A percentile compares a stretch with the other conserved stretches of the same genome.
phyloP scores from a whole-genome alignment of 2,329 filamentous ascomycete genomes.

The Trichoderma koningii region DNA sequence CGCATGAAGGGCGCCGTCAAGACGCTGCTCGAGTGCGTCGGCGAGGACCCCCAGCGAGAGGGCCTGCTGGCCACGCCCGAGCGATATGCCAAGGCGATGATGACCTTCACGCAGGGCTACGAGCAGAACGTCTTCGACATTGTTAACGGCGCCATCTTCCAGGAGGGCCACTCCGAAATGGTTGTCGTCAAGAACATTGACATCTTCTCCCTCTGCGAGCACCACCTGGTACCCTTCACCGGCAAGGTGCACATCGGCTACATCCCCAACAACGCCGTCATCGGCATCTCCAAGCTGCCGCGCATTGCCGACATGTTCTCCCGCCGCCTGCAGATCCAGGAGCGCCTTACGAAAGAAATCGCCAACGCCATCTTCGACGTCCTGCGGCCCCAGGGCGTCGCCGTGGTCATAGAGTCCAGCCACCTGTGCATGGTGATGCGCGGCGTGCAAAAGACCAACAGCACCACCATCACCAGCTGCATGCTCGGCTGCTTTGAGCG shows the following conservation, averaged over 20 bases:
- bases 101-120: conserved; percentile 96
- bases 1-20: conserved; percentile 64
- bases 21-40: conserved; percentile 68
- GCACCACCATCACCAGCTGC: conserved; percentile 90
- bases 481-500: conserved; percentile 95
- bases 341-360: conserved; percentile 93
- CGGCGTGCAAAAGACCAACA: conserved; percentile 89
- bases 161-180: conserved; percentile 95
- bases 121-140: conserved; percentile 91
- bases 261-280: conserved; percentile 86
- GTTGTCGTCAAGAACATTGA: conserved; percentile 98
- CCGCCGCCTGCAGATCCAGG: conserved; percentile 90
- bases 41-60: conserved; percentile 67
- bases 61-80: conserved; percentile 71
- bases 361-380: conserved; percentile 92
- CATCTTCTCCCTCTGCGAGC: conserved; percentile 91
- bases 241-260: conserved; percentile 99
- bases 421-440: conserved; percentile 99
- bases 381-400: conserved; percentile 89
- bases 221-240: conserved; percentile 94
- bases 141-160: conserved; percentile 91
- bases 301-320: conserved; percentile 97
- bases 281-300: conserved; percentile 93
- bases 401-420: conserved; percentile 94
- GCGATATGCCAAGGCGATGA: conserved; percentile 91